These are phyloP conservation scores for Crithidia bombi DNA, from an alignment of 208 protist species.

Conservation along the genomic window DNA sequence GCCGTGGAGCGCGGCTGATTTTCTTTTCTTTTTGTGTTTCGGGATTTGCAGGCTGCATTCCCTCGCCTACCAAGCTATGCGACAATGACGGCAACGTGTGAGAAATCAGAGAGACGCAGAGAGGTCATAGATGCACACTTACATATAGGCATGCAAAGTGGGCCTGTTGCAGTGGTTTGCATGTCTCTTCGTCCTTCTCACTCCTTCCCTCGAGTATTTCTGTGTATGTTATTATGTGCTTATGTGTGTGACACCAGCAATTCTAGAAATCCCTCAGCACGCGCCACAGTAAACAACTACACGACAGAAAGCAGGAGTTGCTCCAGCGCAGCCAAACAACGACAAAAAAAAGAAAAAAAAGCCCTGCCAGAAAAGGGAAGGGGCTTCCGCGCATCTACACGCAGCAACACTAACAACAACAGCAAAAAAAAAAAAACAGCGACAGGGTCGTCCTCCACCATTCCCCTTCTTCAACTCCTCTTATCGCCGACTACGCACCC, in stretches of 20 bases:
- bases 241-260: constrained; percentile 1
- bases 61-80: no score
- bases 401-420: neutral
- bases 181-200: no score
- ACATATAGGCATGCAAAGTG: no score
- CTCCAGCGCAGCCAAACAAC: neutral
- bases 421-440: neutral
- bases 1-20: no score
- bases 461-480: neutral
- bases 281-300: no score
- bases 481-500: neutral
- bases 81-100: no score
- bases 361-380: neutral
- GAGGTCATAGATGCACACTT: no score
- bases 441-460: neutral
- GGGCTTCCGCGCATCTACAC: neutral
- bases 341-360: constrained; percentile 7
- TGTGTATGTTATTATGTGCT: neutral
- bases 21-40: neutral
- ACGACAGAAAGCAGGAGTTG: no score
- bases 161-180: no score
- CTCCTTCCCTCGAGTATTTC: no score
- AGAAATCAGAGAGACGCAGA: no score
- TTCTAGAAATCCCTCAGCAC: no score
- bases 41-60: neutral